Percentiles rank a stretch among this genome's conserved stretches.
Conservation (phyloP, 2,329 filamentous ascomycete species). For the Penicillium concentricum region DNA sequence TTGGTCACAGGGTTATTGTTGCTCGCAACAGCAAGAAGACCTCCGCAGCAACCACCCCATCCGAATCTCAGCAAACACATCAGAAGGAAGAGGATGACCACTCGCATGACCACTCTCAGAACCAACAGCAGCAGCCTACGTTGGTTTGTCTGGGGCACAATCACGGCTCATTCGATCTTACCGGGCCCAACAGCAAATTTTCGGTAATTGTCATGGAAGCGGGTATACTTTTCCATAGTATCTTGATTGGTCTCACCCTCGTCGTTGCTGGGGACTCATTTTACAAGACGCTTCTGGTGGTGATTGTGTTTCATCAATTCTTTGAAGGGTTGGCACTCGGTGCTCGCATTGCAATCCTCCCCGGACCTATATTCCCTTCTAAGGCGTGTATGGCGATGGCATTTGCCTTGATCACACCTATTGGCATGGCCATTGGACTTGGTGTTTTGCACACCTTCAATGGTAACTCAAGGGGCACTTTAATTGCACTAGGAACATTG, state of each 20-base stretch:
- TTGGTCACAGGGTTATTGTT: conserved; percentile 59
- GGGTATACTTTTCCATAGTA: conserved; percentile 71
- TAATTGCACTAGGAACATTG: conserved; percentile 70
- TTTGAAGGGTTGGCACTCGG: conserved; percentile 76
- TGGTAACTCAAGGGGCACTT: conserved; percentile 66
- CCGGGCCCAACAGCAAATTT: conserved; percentile 50
- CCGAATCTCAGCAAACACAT: conserved; percentile 2
- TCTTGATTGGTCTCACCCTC: conserved; percentile 52
- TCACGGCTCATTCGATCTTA: conserved; percentile 32
- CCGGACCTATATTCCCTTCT: conserved; percentile 27
- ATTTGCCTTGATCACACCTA: conserved; percentile 70
- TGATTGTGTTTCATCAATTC: conserved; percentile 76
- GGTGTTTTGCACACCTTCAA: conserved; percentile 70
- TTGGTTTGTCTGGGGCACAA: conserved; percentile 34
- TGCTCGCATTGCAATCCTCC: conserved; percentile 64
- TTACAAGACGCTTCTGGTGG: conserved; percentile 55
- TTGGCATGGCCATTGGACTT: conserved; percentile 79
- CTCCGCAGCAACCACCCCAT: conserved; percentile 5
- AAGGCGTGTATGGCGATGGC: conserved; percentile 61
- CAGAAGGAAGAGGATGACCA: conserved; percentile 3
- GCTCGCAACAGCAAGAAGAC: conserved; percentile 17
- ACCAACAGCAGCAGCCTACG: conserved; percentile 7
- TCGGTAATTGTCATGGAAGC: conserved; percentile 69
- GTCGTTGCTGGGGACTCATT: conserved; percentile 52
- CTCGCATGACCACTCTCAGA: conserved; percentile 1